These are phyloP conservation scores for Hygrocybe punicea DNA, from an alignment of 768 basidiomycete genomes.

Conservation along the genomic window DNA sequence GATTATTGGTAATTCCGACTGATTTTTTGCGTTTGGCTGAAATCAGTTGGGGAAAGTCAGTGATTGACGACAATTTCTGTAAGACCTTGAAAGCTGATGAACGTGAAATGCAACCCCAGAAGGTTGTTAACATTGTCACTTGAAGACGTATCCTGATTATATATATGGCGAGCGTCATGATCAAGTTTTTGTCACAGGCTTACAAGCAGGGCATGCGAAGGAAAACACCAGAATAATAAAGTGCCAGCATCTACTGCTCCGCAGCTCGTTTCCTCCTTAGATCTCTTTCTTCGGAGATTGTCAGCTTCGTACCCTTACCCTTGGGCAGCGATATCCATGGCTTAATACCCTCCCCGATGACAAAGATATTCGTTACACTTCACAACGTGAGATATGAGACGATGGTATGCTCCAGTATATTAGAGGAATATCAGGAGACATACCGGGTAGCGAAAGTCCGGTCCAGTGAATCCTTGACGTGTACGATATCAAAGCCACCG, in stretches of 20 bases:
- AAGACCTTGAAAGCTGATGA: too few relatives aligned
- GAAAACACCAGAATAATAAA: background rate
- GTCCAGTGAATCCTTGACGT: conserved; percentile 93
- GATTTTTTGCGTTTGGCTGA: background rate
- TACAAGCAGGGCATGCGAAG: background rate
- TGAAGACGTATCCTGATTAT: too few relatives aligned
- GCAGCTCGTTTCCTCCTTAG: conserved; percentile 78
- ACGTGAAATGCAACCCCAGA: too few relatives aligned
- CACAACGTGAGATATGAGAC: background rate
- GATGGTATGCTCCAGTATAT: background rate
- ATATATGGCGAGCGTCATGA: background rate
- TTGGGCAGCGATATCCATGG: conserved; percentile 96
- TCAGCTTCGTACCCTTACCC: conserved; percentile 97
- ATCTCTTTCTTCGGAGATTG: conserved; percentile 96
- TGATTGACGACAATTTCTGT: too few relatives aligned
- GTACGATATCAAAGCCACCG: conserved; percentile 98
- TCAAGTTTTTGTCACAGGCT: background rate
- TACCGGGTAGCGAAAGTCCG: conserved; percentile 97
- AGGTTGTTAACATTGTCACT: too few relatives aligned
- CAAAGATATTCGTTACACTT: conserved; percentile 96
- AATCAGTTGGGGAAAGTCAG: too few relatives aligned
- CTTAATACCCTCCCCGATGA: conserved; percentile 94
- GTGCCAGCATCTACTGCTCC: conserved; percentile 41
- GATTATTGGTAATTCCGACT: conserved; percentile 46
- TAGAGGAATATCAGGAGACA: conserved; percentile 24